Conservation (phyloP, 768 basidiomycete genomes). For the Auriscalpium orientale region DNA sequence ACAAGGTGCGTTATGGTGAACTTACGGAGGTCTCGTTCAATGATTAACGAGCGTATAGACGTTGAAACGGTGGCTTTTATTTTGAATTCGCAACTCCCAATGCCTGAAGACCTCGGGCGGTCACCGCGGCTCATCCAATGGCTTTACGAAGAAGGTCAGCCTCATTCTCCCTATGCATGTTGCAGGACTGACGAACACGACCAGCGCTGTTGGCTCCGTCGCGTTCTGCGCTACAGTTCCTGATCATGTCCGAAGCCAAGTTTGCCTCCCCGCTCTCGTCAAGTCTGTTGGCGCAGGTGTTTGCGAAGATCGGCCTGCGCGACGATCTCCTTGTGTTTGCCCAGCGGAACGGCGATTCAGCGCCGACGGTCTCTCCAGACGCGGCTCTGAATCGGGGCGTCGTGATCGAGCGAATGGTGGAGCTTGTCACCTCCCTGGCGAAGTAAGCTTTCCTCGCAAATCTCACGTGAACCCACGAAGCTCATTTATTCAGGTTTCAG, state of each 20-base stretch:
- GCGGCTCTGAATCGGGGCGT: too few relatives aligned
- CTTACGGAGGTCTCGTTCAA: background rate
- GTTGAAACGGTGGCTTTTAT: conserved; percentile 28
- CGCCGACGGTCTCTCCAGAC: too few relatives aligned
- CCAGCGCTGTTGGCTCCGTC: conserved; percentile 1
- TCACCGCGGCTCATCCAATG: conserved; percentile 28
- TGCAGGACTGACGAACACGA: background rate
- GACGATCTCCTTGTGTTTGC: background rate
- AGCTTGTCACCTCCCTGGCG: background rate
- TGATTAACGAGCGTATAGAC: conserved; percentile 27
- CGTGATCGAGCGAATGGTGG: background rate
- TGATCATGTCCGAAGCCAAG: background rate
- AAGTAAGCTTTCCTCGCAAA: background rate
- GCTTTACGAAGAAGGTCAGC: conserved; percentile 36
- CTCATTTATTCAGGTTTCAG: conserved; percentile 23
- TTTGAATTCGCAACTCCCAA: conserved; percentile 36
- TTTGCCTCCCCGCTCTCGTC: too few relatives aligned
- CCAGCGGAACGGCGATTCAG: too few relatives aligned
- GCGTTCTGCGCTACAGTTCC: background rate
- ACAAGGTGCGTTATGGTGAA: background rate
- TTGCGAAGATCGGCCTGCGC: background rate
- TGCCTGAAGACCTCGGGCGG: conserved; percentile 23
- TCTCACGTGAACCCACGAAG: conserved; percentile 1
- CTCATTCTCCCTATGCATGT: too few relatives aligned
- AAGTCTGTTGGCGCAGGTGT: conserved; percentile 1